Evolutionary conservation across 495 filamentous ascomycete species (phyloP).

Genomic region (Cairneyella variabilis): DNA sequence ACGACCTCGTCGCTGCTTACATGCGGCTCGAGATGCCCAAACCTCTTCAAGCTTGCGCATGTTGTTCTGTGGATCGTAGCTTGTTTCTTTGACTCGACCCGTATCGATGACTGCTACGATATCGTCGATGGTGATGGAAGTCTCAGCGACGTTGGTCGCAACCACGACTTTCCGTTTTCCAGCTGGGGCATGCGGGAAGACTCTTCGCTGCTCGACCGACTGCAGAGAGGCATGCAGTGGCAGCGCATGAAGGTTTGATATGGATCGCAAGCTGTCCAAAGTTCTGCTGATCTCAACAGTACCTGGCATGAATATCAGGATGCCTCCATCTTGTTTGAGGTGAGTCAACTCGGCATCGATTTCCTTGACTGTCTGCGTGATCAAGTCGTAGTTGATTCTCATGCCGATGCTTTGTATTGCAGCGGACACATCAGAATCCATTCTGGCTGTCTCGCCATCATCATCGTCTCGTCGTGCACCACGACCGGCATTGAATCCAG

Average conservation of each 20-base stretch:
- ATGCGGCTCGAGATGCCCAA: conserved; percentile 92
- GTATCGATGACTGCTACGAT: conserved; percentile 96
- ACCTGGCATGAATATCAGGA: conserved; percentile 89
- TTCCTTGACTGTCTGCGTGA: conserved; percentile 68
- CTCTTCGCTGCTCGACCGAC: conserved; percentile 78
- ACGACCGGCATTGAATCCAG: conserved; percentile 55
- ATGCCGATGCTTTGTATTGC: conserved; percentile 73
- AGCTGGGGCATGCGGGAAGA: conserved; percentile 71
- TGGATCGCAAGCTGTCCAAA: conserved; percentile 60
- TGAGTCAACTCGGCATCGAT: conserved; percentile 70
- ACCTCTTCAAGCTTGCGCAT: conserved; percentile 93
- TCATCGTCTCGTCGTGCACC: conserved; percentile 25
- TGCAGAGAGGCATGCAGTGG: conserved; percentile 91
- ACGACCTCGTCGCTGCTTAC: conserved; percentile 93
- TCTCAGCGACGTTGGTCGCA: conserved; percentile 95
- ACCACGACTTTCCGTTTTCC: conserved; percentile 89
- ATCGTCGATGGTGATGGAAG: conserved; percentile 96
- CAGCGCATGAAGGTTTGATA: conserved; percentile 73
- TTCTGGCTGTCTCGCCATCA: conserved; percentile 26
- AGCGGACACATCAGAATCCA: conserved; percentile 52
- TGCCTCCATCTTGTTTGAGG: conserved; percentile 67
- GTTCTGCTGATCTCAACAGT: conserved; percentile 83
- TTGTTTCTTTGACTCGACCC: conserved; percentile 93
- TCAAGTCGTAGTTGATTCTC: conserved; percentile 88
- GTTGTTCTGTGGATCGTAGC: conserved; percentile 86